Evolutionary conservation across 108 stramenopile genomes (phyloP), one percentile per base, ranked within the genome.

Genomic region (Discostella pseudostelligera): DNA sequence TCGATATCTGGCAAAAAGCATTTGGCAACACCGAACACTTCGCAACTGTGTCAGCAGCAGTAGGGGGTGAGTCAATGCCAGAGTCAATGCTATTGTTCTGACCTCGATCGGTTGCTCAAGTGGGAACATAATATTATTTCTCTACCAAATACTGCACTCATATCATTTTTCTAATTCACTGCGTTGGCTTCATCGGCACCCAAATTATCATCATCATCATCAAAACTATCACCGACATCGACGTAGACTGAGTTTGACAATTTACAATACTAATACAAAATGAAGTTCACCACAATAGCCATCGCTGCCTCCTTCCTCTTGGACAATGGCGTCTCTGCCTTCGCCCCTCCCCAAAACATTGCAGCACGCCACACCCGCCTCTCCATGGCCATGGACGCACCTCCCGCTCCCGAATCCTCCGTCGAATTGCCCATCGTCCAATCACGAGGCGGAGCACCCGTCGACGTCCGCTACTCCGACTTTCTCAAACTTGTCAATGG

Each of bases 401-500:
- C 72, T 16, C 59, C 77, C 24, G 74, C 56, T 36, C 55, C 72
- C 45, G 50, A 56, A 22, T 58, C 66, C 16, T 43, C 54, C 51
- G 63, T 59, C 13, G 67, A 59, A 19, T 59, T 79, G 53, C 82
- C 82, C 42, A 78, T 79, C 46, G 76, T 83, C 44, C 80, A 81
- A 70, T 76, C 75, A 16, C 78, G 82, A 17, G 74, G 78, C 25
- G 82, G 82, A 16, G 82, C 78, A 20, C 84, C 84, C 47, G 74
- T 67, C 45, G 79, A 78, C 57, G 68, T 84, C 39, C 67, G 83
- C 1, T 84, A 84, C 65, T 78, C 76, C n/a, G 83, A 84, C 56
- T 84, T 84, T 51, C 64, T 84, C 39, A 78, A 74, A 28, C 76
- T 78, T 25, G 74, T 84, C 55, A 81, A 84, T 48, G 70, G 59